phyloP scores from a whole-genome alignment of 2,329 filamentous ascomycete species.

The Harringtonia lauricola region DNA sequence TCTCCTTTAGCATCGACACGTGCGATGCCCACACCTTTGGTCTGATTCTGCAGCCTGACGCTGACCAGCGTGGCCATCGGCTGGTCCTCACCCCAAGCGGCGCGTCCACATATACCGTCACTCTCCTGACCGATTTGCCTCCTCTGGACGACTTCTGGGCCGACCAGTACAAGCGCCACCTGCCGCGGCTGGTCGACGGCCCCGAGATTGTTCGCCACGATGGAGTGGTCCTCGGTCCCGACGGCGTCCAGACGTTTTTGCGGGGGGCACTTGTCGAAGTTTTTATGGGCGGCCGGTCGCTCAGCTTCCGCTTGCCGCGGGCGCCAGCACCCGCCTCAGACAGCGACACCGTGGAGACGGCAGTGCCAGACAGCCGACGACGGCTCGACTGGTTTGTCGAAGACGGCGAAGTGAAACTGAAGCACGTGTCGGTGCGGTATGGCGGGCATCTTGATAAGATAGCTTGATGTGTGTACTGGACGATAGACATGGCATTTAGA shows the following conservation, averaged over 20 bases:
- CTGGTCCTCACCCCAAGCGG: constrained; percentile 15
- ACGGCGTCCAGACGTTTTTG: constrained; percentile 16
- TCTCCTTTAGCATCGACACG: constrained; percentile 10
- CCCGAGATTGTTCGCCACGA: constrained; percentile 23
- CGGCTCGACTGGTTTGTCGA: not conserved
- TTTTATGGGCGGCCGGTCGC: constrained; percentile 19
- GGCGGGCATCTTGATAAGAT: not conserved
- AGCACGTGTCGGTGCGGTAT: not conserved
- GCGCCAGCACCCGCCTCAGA: not conserved
- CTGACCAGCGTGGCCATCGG: constrained; percentile 15
- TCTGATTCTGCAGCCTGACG: constrained; percentile 18
- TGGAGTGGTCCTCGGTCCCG: constrained; percentile 13
- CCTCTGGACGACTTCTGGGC: constrained; percentile 27
- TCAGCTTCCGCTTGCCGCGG: constrained; percentile 18
- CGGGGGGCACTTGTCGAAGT: constrained; percentile 17
- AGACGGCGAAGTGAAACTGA: not conserved
- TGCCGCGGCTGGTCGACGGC: constrained; percentile 21
- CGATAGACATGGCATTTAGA: not conserved
- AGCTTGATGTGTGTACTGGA: not conserved
- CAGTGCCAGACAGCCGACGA: not conserved
- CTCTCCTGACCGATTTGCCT: constrained; percentile 19
- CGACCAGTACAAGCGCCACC: constrained; percentile 22
- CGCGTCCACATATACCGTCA: constrained; percentile 16
- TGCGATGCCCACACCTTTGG: constrained; percentile 17
- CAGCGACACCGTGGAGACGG: not conserved